These are phyloP conservation scores for Aspergillus homomorphus DNA, from an alignment of 495 filamentous ascomycete species.

Conservation along the genomic window DNA sequence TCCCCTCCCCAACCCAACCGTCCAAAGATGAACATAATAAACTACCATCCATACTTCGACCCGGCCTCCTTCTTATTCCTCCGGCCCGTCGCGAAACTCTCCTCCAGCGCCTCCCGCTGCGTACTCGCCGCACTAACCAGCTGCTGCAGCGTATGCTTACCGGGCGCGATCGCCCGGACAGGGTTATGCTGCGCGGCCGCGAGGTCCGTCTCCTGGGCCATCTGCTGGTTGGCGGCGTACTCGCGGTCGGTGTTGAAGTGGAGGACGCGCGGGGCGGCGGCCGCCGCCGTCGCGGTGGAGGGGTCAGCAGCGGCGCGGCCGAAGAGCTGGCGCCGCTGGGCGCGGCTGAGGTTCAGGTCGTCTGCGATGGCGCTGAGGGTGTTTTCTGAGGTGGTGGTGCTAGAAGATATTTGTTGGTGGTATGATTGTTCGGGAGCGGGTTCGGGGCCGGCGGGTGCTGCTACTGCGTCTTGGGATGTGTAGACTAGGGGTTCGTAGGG, in stretches of 20 bases:
- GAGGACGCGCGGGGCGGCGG: constrained; percentile 50
- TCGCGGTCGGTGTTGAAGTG: constrained; percentile 85
- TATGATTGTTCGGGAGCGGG: constrained; percentile 17
- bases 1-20: background rate
- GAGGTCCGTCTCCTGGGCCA: constrained; percentile 43
- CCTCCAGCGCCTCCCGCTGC: constrained; percentile 81
- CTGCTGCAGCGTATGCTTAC: constrained; percentile 84
- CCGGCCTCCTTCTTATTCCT: constrained; percentile 76
- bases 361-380: constrained; percentile 64
- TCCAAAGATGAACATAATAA: background rate
- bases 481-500: constrained; percentile 54
- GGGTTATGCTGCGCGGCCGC: constrained; percentile 74
- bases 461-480: constrained; percentile 26
- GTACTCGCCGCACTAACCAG: constrained; percentile 75
- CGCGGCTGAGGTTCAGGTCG: constrained; percentile 69
- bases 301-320: constrained; percentile 52
- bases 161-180: constrained; percentile 77
- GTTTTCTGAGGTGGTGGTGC: constrained; percentile 23
- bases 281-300: background rate
- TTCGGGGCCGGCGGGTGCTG: constrained; percentile 22
- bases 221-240: constrained; percentile 74
- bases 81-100: constrained; percentile 75
- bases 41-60: constrained; percentile 76
- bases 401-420: constrained; percentile 34
- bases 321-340: constrained; percentile 76